A percentile compares a stretch with the other conserved stretches of the same genome.
Conservation (phyloP, 768 basidiomycete genomes). For the Amyloporia xantha region DNA sequence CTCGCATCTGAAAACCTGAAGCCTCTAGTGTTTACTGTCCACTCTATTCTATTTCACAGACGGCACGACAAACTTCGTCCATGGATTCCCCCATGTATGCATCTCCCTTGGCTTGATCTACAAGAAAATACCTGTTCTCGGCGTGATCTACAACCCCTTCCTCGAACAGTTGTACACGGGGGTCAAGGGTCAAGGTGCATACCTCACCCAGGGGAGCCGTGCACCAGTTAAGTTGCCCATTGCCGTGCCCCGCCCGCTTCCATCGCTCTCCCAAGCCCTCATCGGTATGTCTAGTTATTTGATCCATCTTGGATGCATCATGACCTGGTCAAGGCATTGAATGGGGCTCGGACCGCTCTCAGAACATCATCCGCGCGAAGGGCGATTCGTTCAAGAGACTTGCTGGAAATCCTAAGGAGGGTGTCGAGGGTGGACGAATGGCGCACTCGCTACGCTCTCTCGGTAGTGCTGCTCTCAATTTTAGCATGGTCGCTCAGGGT, state of each 20-base stretch:
- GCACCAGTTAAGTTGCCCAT: constrained; percentile 59
- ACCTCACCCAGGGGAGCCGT: constrained; percentile 39
- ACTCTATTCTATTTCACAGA: constrained; percentile 34
- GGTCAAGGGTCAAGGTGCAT: constrained; percentile 74
- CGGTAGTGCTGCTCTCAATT: constrained; percentile 83
- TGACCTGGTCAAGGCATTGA: constrained; percentile 54
- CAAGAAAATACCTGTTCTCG: constrained; percentile 73
- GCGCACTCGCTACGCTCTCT: constrained; percentile 76
- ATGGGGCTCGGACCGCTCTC: constrained; percentile 78
- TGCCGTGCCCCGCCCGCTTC: constrained; percentile 65
- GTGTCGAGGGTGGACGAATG: constrained; percentile 72
- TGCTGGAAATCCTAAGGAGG: constrained; percentile 58
- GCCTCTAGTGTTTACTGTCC: not conserved
- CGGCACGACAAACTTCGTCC: constrained; percentile 85
- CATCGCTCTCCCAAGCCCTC: constrained; percentile 67
- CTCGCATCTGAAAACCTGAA: not conserved
- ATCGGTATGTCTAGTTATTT: constrained; percentile 33
- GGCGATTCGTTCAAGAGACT: constrained; percentile 64
- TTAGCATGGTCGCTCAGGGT: constrained; percentile 81
- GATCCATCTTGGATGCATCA: constrained; percentile 45
- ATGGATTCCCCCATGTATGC: constrained; percentile 82
- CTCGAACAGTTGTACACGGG: constrained; percentile 82
- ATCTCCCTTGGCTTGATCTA: constrained; percentile 90
- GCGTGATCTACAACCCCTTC: constrained; percentile 93
- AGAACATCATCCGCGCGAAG: constrained; percentile 49